Percentiles rank a stretch among this genome's conserved stretches.
Conservation (phyloP, 2,329 filamentous ascomycete species). For the Pseudophaeomoniella oleicola region DNA sequence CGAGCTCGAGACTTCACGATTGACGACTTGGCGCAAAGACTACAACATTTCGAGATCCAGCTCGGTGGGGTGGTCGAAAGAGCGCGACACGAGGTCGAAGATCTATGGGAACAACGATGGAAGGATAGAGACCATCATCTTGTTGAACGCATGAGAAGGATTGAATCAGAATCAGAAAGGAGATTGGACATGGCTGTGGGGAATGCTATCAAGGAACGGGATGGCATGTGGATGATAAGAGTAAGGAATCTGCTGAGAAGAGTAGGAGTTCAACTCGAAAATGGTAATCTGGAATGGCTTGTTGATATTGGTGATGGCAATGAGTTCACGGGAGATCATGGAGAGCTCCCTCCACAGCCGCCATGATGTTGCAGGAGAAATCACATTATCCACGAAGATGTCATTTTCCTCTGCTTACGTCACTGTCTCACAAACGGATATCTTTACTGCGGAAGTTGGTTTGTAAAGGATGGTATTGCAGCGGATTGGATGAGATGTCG, state of each 20-base stretch:
- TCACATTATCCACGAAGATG: no score
- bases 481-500: no score
- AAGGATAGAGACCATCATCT: slow-evolving; percentile 16
- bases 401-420: no score
- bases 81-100: slow-evolving; percentile 18
- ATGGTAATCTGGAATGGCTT: no score
- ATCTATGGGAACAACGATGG: slow-evolving; percentile 20
- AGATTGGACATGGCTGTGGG: slow-evolving; percentile 9
- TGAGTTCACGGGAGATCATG: no score
- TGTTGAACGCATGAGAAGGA: slow-evolving; percentile 13
- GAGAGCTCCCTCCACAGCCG: no score
- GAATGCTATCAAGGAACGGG: slow-evolving; percentile 11
- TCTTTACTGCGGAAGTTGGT: no score
- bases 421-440: no score
- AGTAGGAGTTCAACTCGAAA: neutral
- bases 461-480: no score
- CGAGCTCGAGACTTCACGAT: slow-evolving; percentile 13
- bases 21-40: slow-evolving; percentile 14
- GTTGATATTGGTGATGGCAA: no score
- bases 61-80: slow-evolving; percentile 14
- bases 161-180: slow-evolving; percentile 10
- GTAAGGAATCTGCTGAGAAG: neutral
- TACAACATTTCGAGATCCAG: slow-evolving; percentile 11
- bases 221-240: slow-evolving; percentile 7
- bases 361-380: no score